These are phyloP conservation scores for Trypanosoma grayi DNA, from an alignment of 208 protist species.

Conservation along the genomic window DNA sequence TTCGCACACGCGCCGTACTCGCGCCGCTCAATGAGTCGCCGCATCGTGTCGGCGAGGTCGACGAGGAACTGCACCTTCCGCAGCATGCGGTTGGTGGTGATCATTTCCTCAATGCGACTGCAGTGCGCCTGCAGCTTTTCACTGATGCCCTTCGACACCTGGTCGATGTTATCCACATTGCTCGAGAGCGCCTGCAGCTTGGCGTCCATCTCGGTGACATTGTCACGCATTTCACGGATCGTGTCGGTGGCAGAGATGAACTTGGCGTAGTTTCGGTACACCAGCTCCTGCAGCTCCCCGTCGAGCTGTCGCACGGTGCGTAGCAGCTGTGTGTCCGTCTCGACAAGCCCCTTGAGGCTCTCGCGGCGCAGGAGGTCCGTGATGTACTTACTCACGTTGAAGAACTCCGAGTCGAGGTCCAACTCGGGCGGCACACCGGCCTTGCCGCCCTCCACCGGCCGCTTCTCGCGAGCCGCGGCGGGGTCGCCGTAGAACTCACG, in stretches of 20 bases:
- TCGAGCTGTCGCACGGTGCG: conserved; percentile 85
- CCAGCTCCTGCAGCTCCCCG: conserved; percentile 96
- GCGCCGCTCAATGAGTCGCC: conserved; percentile 47
- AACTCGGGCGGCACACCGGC: conserved; percentile 52
- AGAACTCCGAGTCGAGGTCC: conserved; percentile 83
- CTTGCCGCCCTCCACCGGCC: not conserved
- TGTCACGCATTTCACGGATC: conserved; percentile 93
- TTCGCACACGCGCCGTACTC: conserved; percentile 58
- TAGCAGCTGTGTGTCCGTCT: conserved; percentile 75
- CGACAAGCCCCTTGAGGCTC: conserved; percentile 72
- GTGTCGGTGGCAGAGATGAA: conserved; percentile 98
- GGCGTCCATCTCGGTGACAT: conserved; percentile 88
- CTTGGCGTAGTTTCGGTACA: conserved; percentile 99
- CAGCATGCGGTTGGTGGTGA: conserved; percentile 69
- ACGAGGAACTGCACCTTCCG: conserved; percentile 84
- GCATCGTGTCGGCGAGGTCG: conserved; percentile 65
- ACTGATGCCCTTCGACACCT: conserved; percentile 52
- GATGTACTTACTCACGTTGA: conserved; percentile 77
- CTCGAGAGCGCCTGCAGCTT: conserved; percentile 72
- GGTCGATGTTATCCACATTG: conserved; percentile 75
- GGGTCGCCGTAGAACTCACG: conserved; percentile 80
- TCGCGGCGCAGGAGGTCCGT: conserved; percentile 72
- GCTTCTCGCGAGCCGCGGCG: conserved; percentile 19
- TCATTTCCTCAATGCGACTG: conserved; percentile 66
- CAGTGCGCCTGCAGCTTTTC: conserved; percentile 63